Percentiles rank a stretch among this genome's conserved stretches.
phyloP scores from a whole-genome alignment of 2,329 filamentous ascomycete species.

The Hypoxylon sp. region DNA sequence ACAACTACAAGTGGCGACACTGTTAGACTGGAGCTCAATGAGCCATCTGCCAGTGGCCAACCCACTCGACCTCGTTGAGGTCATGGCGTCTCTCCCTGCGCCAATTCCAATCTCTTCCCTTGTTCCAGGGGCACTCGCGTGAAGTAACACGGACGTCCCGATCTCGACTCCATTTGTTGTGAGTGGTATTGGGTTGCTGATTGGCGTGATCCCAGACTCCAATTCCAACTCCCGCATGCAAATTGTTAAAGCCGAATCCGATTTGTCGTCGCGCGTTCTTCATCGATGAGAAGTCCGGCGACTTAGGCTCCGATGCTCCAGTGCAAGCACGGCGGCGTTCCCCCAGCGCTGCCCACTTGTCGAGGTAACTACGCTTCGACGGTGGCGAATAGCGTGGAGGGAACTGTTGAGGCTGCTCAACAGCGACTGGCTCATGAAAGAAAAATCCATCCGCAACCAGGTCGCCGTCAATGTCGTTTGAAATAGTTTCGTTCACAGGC shows the following conservation, averaged over 20 bases:
- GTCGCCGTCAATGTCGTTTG: constrained; percentile 71
- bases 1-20: constrained; percentile 72
- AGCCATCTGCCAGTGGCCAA: constrained; percentile 86
- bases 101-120: constrained; percentile 72
- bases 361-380: constrained; percentile 71
- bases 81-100: constrained; percentile 73
- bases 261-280: constrained; percentile 61
- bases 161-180: constrained; percentile 54
- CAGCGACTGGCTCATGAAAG: constrained; percentile 73
- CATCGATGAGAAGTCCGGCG: constrained; percentile 56
- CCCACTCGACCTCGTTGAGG: constrained; percentile 89
- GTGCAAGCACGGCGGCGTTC: constrained; percentile 80
- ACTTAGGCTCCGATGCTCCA: constrained; percentile 64
- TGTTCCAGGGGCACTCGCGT: constrained; percentile 67
- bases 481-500: constrained; percentile 54
- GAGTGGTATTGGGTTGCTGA: constrained; percentile 52
- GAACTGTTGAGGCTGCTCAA: constrained; percentile 53
- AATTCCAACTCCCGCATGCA: constrained; percentile 49
- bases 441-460: constrained; percentile 77
- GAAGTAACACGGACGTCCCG: constrained; percentile 60
- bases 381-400: constrained; percentile 72
- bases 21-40: constrained; percentile 50
- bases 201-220: constrained; percentile 61
- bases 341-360: constrained; percentile 92
- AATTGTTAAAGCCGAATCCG: constrained; percentile 55